Evolutionary conservation across 768 basidiomycete genomes (phyloP).

Genomic region (Termitomyces sp.): DNA sequence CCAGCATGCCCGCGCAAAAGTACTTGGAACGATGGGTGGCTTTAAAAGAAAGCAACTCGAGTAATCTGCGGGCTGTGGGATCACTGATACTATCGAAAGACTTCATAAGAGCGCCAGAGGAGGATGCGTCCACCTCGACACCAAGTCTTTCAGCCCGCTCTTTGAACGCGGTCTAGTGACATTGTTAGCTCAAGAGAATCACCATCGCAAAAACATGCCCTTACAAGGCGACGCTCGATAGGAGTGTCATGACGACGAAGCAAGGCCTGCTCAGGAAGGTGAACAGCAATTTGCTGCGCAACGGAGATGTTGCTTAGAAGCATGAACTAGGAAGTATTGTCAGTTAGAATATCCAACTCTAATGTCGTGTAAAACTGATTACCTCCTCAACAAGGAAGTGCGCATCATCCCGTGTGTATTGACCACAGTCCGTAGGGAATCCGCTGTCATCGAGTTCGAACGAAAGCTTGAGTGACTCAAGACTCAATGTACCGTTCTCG

Average conservation of each 20-base stretch:
- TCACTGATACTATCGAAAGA: conserved; percentile 76
- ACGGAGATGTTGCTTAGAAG: conserved; percentile 84
- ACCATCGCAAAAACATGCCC: conserved; percentile 17
- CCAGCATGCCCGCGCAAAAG: conserved; percentile 98
- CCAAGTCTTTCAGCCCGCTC: conserved; percentile 84
- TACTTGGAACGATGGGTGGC: conserved; percentile 96
- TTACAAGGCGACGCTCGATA: conserved; percentile 83
- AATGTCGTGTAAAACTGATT: conserved; percentile 3
- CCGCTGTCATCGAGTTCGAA: conserved; percentile 82
- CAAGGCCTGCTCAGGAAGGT: conserved; percentile 95
- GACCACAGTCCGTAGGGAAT: conserved; percentile 72
- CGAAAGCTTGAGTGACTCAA: conserved; percentile 62
- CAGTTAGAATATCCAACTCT: background rate
- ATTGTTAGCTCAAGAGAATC: background rate
- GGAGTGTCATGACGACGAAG: conserved; percentile 93
- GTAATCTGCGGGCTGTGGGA: conserved; percentile 66
- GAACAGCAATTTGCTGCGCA: conserved; percentile 89
- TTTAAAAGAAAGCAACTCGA: conserved; percentile 82
- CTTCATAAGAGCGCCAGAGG: conserved; percentile 76
- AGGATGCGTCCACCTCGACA: conserved; percentile 73
- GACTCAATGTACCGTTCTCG: conserved; percentile 73
- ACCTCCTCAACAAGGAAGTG: conserved; percentile 90
- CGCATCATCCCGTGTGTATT: conserved; percentile 62
- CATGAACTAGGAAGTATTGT: conserved; percentile 71
- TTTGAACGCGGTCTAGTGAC: conserved; percentile 60